Percentiles rank a stretch among this genome's conserved stretches.
Conservation (phyloP, 2,329 filamentous ascomycete species). For the Colletotrichum orbiculare region DNA sequence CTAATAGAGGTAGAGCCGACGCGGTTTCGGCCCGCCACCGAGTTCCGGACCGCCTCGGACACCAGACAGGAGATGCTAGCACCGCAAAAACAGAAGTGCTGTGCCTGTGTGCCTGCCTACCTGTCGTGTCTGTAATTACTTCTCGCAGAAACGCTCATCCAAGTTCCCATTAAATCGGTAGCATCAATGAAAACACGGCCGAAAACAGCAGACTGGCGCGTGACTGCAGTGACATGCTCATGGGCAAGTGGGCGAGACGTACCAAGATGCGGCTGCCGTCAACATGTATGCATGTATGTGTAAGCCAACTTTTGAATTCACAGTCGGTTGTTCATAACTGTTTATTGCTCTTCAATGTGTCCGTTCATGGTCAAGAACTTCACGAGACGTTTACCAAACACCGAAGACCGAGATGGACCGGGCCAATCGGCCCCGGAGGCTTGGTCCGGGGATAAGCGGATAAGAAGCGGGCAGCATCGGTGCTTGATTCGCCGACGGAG, state of each 20-base stretch:
- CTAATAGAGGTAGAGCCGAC: conserved; percentile 1
- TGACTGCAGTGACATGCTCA: too few species aligned
- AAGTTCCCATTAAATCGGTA: too few species aligned
- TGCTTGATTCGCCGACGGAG: conserved; percentile 30
- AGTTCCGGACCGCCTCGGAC: conserved; percentile 14
- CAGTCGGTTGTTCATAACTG: too few species aligned
- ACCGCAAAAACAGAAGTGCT: too few species aligned
- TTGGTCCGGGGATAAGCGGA: conserved; percentile 32
- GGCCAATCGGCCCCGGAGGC: conserved; percentile 18
- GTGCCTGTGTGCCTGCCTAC: neutral
- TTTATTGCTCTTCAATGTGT: too few species aligned
- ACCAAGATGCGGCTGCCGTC: too few species aligned
- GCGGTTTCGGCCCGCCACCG: conserved; percentile 4
- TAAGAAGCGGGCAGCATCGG: conserved; percentile 16
- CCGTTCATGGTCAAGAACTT: too few species aligned
- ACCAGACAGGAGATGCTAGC: neutral
- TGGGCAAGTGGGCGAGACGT: too few species aligned
- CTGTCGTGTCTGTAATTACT: neutral
- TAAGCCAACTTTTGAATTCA: too few species aligned
- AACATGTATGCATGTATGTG: too few species aligned
- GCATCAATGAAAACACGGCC: too few species aligned
- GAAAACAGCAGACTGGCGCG: too few species aligned
- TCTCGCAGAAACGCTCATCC: neutral
- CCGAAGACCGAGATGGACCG: conserved; percentile 20
- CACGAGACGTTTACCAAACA: neutral